Evolutionary conservation across 2,329 filamentous ascomycete species (phyloP).

Genomic region (Metarhizium humberi): DNA sequence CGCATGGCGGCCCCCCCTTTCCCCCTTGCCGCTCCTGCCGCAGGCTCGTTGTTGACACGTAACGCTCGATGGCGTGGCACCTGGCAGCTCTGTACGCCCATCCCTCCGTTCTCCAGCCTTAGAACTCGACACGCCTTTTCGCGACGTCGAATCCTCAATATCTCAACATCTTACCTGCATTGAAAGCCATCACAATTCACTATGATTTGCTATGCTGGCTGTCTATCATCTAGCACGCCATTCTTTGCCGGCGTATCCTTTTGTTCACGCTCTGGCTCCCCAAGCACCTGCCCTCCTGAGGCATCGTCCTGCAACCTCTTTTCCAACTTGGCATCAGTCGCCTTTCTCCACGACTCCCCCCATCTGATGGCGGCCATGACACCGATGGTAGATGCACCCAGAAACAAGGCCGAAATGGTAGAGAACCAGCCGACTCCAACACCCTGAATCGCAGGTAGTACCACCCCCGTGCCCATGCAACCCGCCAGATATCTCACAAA

Average conservation of each 20-base stretch:
- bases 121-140: no score
- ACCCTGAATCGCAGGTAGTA: slow-evolving; percentile 61
- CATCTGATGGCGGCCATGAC: slow-evolving; percentile 28
- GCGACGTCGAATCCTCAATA: not conserved
- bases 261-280: not conserved
- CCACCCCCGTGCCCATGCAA: slow-evolving; percentile 59
- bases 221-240: not conserved
- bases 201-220: not conserved
- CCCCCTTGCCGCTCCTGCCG: no score
- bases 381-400: slow-evolving; percentile 26
- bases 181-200: not conserved
- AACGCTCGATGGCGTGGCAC: no score
- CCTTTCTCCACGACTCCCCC: slow-evolving; percentile 30
- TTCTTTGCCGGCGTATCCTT: not conserved
- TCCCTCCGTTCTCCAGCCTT: no score
- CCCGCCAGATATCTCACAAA: slow-evolving; percentile 69
- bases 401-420: slow-evolving; percentile 44
- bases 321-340: slow-evolving; percentile 17
- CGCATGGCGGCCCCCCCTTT: no score
- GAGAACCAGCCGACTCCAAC: slow-evolving; percentile 78
- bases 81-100: no score
- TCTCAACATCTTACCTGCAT: not conserved
- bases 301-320: slow-evolving; percentile 1
- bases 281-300: not conserved
- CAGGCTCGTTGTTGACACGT: no score